Evolutionary conservation across 495 filamentous ascomycete species (phyloP).

Genomic region (Extremus antarcticus): DNA sequence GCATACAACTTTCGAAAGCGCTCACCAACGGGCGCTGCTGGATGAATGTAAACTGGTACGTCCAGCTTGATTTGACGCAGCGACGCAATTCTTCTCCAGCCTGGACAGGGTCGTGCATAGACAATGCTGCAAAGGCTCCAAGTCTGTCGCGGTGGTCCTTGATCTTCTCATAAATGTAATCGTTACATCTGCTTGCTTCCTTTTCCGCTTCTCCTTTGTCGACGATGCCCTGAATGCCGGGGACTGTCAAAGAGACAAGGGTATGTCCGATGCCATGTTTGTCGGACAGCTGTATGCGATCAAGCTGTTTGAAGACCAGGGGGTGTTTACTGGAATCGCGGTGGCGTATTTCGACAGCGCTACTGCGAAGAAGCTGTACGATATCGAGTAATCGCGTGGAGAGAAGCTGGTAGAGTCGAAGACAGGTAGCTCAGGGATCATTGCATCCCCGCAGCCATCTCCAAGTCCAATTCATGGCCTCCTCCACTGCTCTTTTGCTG

Average conservation of each 20-base stretch:
- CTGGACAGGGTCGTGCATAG: conserved; percentile 45
- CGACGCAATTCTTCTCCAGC: conserved; percentile 46
- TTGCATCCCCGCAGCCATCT: too few species aligned
- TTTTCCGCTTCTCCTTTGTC: conserved; percentile 25
- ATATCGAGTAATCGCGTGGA: too few species aligned
- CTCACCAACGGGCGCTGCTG: conserved; percentile 38
- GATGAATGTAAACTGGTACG: conserved; percentile 55
- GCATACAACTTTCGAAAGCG: conserved; percentile 42
- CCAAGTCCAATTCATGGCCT: too few species aligned
- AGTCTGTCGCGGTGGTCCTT: conserved; percentile 41
- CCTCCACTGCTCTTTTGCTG: too few species aligned
- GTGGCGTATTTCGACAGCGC: too few species aligned
- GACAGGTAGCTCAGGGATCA: too few species aligned
- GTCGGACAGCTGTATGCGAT: conserved; percentile 43
- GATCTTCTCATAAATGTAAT: conserved; percentile 46
- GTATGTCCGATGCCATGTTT: conserved; percentile 51
- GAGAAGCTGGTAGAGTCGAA: too few species aligned
- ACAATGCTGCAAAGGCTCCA: conserved; percentile 26
- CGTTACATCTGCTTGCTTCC: conserved; percentile 43
- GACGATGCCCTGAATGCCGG: conserved; percentile 48
- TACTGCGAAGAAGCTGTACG: too few species aligned
- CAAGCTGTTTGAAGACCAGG: conserved; percentile 37
- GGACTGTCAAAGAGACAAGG: conserved; percentile 45
- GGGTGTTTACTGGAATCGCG: too few species aligned
- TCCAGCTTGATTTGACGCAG: conserved; percentile 47